phyloP scores from a whole-genome alignment of 345 rosid species.

The Camelina hispida region DNA sequence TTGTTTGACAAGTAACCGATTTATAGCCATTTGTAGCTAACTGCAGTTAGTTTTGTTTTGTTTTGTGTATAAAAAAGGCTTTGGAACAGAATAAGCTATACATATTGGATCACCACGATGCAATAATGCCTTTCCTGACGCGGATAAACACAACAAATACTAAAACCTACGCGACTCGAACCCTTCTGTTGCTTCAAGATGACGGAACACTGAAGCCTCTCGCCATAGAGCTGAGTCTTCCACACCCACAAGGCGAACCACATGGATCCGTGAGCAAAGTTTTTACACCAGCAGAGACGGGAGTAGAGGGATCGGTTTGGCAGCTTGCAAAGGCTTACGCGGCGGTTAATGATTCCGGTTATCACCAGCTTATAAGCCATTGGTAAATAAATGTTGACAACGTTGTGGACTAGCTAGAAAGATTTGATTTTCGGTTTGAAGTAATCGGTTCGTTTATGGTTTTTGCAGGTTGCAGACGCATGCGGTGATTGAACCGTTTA shows the following conservation, averaged over 20 bases:
- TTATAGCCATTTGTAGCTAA: background rate
- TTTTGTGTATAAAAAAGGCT: constrained; percentile 52
- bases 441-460: background rate
- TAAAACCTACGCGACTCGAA: constrained; percentile 84
- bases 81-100: constrained; percentile 58
- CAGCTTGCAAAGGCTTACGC: constrained; percentile 92
- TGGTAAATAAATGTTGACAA: constrained; percentile 54
- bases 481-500: constrained; percentile 86
- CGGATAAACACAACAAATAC: constrained; percentile 74
- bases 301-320: constrained; percentile 74
- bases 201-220: constrained; percentile 77
- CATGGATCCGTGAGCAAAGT: constrained; percentile 78
- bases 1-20: constrained; percentile 18
- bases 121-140: constrained; percentile 72
- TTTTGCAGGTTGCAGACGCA: constrained; percentile 78
- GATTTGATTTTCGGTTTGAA: background rate
- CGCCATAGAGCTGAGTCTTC: constrained; percentile 87
- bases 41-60: background rate
- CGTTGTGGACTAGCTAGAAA: constrained; percentile 4
- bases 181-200: constrained; percentile 69
- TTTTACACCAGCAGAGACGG: constrained; percentile 70
- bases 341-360: constrained; percentile 87
- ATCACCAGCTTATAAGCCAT: constrained; percentile 91
- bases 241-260: constrained; percentile 73
- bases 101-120: constrained; percentile 84